Evolutionary conservation across 2,329 filamentous ascomycete genomes (phyloP), one percentile per base, ranked within the genome.

Genomic region (Elsinoe australis): DNA sequence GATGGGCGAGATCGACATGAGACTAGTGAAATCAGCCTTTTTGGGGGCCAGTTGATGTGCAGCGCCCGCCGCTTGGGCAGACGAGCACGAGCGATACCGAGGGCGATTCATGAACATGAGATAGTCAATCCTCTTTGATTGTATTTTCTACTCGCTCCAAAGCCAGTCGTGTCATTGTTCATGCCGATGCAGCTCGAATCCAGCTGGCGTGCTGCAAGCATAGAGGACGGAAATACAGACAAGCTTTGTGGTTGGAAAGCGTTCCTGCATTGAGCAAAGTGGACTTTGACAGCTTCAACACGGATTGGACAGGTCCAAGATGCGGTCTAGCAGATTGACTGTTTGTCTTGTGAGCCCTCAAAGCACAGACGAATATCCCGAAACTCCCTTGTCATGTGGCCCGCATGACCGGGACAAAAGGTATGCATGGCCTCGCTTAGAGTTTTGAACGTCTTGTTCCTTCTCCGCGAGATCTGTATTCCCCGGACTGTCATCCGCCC

Each of bases 211-310:
- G 5, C 14, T 5, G 21, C 21, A n/a, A 19, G 22, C 12, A 26
- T 26, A 4, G 21, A n/a, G 36, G 21, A n/a, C 17, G 21, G 28
- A 28, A 15, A 15, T 21, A 14, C 10, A 15, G 28, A 28, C 19
- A 26, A 26, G 36, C 36, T 26, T 41, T 21, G 36, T 14, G 28
- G 19, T 15, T 12, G 22, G 9, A 21, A 26, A 9, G 21, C 21
- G 36, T 41, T 41, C 36, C 36, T 41, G 36, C 36, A 41, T 41
- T 28, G 36, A 41, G 36, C 8, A 41, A 28, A 41, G 36, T 28
- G 12, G 35, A 15, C 10, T 5, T 41, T 26, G 19, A n/a, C 18
- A n/a, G 21, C 12, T 14, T 3, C 12, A 26, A 4, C 17, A 3
- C 1, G 12, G 21, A 41, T 41, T 41, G 36, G 19, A 14, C 9